A percentile compares a stretch with the other conserved stretches of the same genome.
Evolutionary conservation across 2,329 filamentous ascomycete genomes (phyloP).

Genomic region (Thermothelomyces thermophilus): DNA sequence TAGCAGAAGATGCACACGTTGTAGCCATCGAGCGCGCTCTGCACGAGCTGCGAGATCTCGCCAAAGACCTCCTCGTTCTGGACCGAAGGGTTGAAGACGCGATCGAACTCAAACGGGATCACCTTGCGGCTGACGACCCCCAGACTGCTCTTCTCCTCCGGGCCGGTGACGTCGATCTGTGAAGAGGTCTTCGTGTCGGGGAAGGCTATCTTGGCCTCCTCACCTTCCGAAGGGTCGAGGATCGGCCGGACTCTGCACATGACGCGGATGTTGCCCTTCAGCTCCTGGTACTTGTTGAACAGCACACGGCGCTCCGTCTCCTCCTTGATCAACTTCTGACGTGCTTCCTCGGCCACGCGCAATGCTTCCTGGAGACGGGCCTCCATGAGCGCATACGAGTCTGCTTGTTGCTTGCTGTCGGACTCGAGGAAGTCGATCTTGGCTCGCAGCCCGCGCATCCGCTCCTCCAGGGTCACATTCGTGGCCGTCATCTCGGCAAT

Average conservation of each 20-base stretch:
- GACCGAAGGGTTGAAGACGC: constrained; percentile 73
- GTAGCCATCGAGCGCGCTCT: constrained; percentile 93
- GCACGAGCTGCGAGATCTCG: constrained; percentile 93
- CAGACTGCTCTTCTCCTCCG: constrained; percentile 75
- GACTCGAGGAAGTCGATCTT: constrained; percentile 87
- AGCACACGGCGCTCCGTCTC: constrained; percentile 85
- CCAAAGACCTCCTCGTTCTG: constrained; percentile 86
- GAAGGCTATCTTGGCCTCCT: constrained; percentile 68
- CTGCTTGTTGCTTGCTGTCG: constrained; percentile 80
- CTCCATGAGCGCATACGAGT: constrained; percentile 77
- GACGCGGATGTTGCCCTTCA: constrained; percentile 96
- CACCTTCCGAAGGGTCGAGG: constrained; percentile 51
- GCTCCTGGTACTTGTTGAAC: constrained; percentile 95
- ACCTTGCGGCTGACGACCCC: constrained; percentile 70
- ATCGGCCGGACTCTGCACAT: constrained; percentile 91
- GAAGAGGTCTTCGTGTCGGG: constrained; percentile 80
- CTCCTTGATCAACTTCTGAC: constrained; percentile 80
- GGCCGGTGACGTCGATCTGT: constrained; percentile 77
- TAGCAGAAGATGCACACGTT: constrained; percentile 99
- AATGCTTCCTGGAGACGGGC: constrained; percentile 72
- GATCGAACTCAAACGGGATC: constrained; percentile 84
- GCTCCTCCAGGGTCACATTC: constrained; percentile 63
- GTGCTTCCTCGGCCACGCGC: constrained; percentile 59
- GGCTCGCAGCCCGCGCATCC: constrained; percentile 67
- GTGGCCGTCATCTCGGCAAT: constrained; percentile 54